Base-by-base conservation (phyloP, 495 filamentous ascomycete genomes). In the Podospora tetraspora region DNA sequence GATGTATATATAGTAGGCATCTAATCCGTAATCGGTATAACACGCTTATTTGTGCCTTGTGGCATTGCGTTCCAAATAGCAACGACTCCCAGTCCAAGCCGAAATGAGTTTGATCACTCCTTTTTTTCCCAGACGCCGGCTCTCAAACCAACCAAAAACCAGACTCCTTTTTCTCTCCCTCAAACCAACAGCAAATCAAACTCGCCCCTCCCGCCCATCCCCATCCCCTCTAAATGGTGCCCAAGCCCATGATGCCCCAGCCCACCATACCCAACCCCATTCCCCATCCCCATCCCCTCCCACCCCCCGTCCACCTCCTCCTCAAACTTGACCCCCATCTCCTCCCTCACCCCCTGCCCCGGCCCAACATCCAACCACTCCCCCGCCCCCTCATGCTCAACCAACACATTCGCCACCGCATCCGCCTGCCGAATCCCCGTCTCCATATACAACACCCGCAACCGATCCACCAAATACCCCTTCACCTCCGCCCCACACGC, bases 381-480 rank as follows among this genome's bases (percentile, higher is more conserved):
- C 3, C 19, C 27, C 11, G 61, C 43, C 27, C 63, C 61, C 21
- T 76, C 71, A 12, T 75, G 73, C 59, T 76, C 73, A 23, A 73
- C 71, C 10, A 80, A 65, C 64, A 80, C 56, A 21, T 72, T 72
- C 21, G 77, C 77, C 22, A 79, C 68, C 5, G 73, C 69, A 16
- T 77, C 71, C 9, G 78, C 79, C 70, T 80, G 79, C 43, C 69
- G 68, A 0, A 79, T 71, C 3, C 74, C 72, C 58, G 76, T 76
- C 72, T 80, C 77, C 66, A 72, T 73, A 56, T 75, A 76, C 13
- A 80, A 68, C 16, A 74, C 72, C 13, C 72, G 43, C 25, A 80
- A 69, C 13, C 79, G 64, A 2, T 74, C 77, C 10, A 79, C 61
- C 1, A 75, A 69, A 30, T 77, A 80, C 3, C 62, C 57, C 61